phyloP scores from a whole-genome alignment of 2,329 filamentous ascomycete genomes.

The Reticulascus tulasneorum region DNA sequence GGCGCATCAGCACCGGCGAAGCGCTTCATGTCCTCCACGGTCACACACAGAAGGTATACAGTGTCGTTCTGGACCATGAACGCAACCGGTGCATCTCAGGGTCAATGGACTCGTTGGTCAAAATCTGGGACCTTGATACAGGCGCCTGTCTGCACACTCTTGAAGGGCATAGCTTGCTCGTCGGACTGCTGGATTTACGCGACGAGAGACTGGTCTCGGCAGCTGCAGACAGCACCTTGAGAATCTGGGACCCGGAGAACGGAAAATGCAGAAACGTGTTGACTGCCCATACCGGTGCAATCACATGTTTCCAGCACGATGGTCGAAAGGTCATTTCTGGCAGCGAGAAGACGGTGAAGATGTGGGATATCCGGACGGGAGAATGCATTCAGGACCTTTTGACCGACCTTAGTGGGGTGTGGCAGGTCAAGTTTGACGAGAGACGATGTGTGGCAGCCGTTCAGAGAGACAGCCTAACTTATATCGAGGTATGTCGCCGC shows the following conservation, averaged over 20 bases:
- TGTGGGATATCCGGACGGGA: constrained; percentile 94
- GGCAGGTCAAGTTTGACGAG: constrained; percentile 98
- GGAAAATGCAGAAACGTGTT: constrained; percentile 87
- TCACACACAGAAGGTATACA: constrained; percentile 92
- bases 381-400: constrained; percentile 90
- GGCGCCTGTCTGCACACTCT: constrained; percentile 83
- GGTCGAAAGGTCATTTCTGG: constrained; percentile 95
- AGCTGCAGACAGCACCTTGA: constrained; percentile 88
- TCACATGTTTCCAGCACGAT: constrained; percentile 98
- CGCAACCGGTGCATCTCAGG: constrained; percentile 95
- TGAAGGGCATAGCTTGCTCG: constrained; percentile 87
- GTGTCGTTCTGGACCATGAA: constrained; percentile 86
- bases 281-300: constrained; percentile 91
- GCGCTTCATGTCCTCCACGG: constrained; percentile 78
- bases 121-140: constrained; percentile 92
- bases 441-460: constrained; percentile 93
- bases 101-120: constrained; percentile 97
- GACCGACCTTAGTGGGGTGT: constrained; percentile 92
- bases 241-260: constrained; percentile 94
- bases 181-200: constrained; percentile 84
- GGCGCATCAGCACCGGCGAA: constrained; percentile 95
- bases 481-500: constrained; percentile 74
- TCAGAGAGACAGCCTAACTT: constrained; percentile 86
- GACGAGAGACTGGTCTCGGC: constrained; percentile 90
- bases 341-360: constrained; percentile 92